phyloP scores from a whole-genome alignment of 1,284 basidiomycete species.

The Rhizopogon parksii region DNA sequence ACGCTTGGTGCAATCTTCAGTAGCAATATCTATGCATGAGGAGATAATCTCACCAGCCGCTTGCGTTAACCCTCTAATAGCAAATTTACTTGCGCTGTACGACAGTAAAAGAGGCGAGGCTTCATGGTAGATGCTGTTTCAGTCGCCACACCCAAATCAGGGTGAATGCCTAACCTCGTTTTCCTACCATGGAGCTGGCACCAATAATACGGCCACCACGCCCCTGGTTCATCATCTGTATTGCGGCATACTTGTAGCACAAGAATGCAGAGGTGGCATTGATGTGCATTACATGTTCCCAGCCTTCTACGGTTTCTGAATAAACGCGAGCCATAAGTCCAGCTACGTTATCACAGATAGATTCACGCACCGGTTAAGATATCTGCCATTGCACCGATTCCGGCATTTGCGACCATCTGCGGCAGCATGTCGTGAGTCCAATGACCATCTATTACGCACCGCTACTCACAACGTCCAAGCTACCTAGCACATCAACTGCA shows the following conservation, averaged over 20 bases:
- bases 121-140: neutral
- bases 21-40: neutral
- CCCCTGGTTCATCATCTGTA: constrained; percentile 39
- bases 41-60: constrained; percentile 11
- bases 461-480: constrained; percentile 29
- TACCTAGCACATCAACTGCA: constrained; percentile 22
- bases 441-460: neutral
- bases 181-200: constrained; percentile 23
- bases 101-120: neutral
- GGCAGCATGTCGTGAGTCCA: neutral
- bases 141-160: neutral
- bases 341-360: neutral
- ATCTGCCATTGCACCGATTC: constrained; percentile 6
- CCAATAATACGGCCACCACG: constrained; percentile 36
- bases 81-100: constrained; percentile 24
- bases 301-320: constrained; percentile 5
- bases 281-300: constrained; percentile 14
- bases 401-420: constrained; percentile 21
- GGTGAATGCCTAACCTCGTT: neutral
- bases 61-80: constrained; percentile 24
- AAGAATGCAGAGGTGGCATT: constrained; percentile 22
- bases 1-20: constrained; percentile 1
- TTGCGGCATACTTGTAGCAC: constrained; percentile 30
- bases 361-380: constrained; percentile 7
- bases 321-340: neutral